phyloP scores from a whole-genome alignment of 1,139 yeast genomes.

The Pichia sp. region DNA sequence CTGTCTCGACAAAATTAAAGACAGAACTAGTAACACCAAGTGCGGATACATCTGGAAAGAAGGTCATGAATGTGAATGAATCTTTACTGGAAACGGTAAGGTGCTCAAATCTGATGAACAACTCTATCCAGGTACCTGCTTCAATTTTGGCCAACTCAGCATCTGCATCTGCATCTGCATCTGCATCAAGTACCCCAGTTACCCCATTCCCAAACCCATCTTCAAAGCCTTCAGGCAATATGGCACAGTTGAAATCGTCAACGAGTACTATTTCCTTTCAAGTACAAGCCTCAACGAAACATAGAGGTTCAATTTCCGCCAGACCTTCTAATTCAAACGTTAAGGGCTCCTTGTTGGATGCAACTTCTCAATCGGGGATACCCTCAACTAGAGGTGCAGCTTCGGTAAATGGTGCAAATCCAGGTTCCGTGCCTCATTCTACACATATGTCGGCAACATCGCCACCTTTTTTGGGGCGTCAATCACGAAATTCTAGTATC shows the following conservation, averaged over 20 bases:
- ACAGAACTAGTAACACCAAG: too few relatives aligned
- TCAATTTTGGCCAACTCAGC: neutral
- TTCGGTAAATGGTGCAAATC: neutral
- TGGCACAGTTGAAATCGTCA: constrained; percentile 9
- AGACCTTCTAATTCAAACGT: constrained; percentile 26
- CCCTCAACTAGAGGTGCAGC: neutral
- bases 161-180: constrained; percentile 2
- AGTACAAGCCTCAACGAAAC: constrained; percentile 26
- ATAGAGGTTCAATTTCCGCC: constrained; percentile 43
- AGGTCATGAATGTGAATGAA: constrained; percentile 8
- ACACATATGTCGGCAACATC: neutral
- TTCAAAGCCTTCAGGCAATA: constrained; percentile 1
- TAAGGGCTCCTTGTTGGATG: constrained; percentile 1
- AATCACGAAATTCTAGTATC: neutral
- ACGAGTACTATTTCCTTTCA: constrained; percentile 23
- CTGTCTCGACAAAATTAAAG: too few relatives aligned
- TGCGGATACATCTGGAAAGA: neutral
- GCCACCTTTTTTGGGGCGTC: neutral
- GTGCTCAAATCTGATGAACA: neutral
- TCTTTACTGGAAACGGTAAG: constrained; percentile 5
- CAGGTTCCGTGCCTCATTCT: too few relatives aligned
- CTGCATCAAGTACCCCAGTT: neutral
- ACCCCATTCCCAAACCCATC: constrained; percentile 3
- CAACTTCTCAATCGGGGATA: neutral
- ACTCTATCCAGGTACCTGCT: neutral